Base-by-base conservation (phyloP, 1,284 basidiomycete genomes). In the Sparassis latifolia region DNA sequence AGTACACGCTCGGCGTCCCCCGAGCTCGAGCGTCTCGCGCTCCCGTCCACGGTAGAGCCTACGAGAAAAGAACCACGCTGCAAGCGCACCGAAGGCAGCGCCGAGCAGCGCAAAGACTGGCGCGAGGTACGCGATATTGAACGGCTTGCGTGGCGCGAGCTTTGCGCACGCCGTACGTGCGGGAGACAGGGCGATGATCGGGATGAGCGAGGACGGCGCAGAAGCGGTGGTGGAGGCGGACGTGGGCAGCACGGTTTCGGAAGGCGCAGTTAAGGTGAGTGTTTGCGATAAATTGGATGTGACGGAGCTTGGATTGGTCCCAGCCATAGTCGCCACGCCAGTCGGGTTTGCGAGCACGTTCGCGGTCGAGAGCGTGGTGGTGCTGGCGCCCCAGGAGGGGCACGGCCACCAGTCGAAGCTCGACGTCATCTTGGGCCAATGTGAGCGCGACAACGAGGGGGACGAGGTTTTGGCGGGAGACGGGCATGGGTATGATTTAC, bases 171-270 rank as follows among this genome's bases (percentile, higher is more conserved):
- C 20, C 20, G 20, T 20, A 20, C 20, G 20, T 0, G 63, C 55
- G 1, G 75, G 70, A n/a, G 75, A 67, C n/a, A 72, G 58, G 10
- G 72, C 71, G 7, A 73, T 69, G 51, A 72, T 69, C 32, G 60
- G 54, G 20, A 62, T 58, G 10, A 62, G n/a, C 1, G 62, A 52
- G 37, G 43, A 42, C 7, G 55, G 42, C 9, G 51, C n/a, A 38
- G 35, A 38, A 7, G n/a, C n/a, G 35, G n/a, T n/a, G n/a, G 35
- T 38, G n/a, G 35, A 20, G 20, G 20, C 20, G 20, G 20, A 20
- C 20, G 20, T 20, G 20, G 20, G 20, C 20, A 20, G 20, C 20
- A 20, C 20, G 20, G 20, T 20, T 20, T 20, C 20, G 20, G 20
- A 20, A 20, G 20, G 20, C 20, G 20, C 20, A 20, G 20, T 20